Evolutionary conservation across 2,329 filamentous ascomycete species (phyloP).

Genomic region (Verticillium longisporum): DNA sequence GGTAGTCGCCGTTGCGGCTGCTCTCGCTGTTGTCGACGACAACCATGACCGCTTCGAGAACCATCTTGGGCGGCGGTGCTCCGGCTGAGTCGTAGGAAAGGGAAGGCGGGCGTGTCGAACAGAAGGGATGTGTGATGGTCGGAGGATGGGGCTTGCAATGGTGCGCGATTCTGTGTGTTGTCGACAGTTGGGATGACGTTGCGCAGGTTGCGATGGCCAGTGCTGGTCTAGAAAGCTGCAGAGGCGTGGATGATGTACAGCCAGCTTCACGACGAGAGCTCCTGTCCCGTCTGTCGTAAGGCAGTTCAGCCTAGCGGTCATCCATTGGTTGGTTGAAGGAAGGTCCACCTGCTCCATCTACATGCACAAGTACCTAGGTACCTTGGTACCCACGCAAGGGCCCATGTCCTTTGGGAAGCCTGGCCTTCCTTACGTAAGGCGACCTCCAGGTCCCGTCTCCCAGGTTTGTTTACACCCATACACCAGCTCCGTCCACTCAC

Average conservation of each 20-base stretch:
- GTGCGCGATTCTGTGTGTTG: background rate
- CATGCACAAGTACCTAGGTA: background rate
- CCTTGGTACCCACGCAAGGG: background rate
- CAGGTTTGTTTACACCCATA: conserved; percentile 17
- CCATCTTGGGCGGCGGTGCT: conserved; percentile 62
- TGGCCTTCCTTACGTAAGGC: conserved; percentile 2
- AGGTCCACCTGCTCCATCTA: background rate
- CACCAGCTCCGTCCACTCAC: conserved; percentile 13
- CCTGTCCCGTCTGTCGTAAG: conserved; percentile 27
- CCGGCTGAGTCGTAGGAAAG: background rate
- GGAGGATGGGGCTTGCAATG: conserved; percentile 2
- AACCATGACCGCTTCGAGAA: conserved; percentile 98
- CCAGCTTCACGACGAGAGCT: conserved; percentile 4
- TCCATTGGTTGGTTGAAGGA: conserved; percentile 2
- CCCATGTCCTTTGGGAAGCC: background rate
- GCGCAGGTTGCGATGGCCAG: conserved; percentile 9
- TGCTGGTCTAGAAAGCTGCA: conserved; percentile 13
- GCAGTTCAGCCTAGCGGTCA: conserved; percentile 35
- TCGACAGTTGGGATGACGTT: conserved; percentile 6
- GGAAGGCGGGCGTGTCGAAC: too few species aligned
- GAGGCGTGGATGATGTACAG: conserved; percentile 14
- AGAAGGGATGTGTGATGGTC: conserved; percentile 1
- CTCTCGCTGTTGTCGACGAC: conserved; percentile 99
- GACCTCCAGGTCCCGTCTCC: background rate
- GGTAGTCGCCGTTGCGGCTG: conserved; percentile 90